Evolutionary conservation across 257 asterid species (phyloP), one percentile per base, ranked within the genome.

Genomic region (Dorcoceras hygrometricum): DNA sequence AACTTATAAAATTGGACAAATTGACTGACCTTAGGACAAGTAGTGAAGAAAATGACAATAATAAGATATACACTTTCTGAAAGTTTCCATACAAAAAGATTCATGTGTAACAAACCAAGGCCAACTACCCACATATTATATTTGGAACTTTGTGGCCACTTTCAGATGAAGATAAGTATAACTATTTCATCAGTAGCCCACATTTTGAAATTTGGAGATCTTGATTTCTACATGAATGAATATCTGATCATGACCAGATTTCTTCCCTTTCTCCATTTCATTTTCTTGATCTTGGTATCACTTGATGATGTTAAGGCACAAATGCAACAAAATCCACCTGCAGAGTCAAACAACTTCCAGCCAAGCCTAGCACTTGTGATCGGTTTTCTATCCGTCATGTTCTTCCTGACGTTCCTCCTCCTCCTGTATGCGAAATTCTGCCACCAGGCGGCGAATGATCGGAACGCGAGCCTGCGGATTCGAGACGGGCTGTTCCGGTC

Each of bases 401-500:
- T 92, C 50, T 68, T 85, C 12, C 54, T 88, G 24, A 87, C 97
- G 27, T 82, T 92, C 50, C 19, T 84, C 65, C 91, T 92, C 23
- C 82, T 92, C n/a, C 82, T 92, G 19, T 92, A 89, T 60, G 96
- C 97, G 8, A 92, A 89, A 62, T 88, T 84, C 79, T 86, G 97
- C 86, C 85, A 83, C 68, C 78, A 67, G 2, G 62, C 78, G 19
- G 1, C 83, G 19, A 46, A 82, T 3, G 34, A n/a, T 27, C 69
- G 26, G 51, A 20, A n/a, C 71, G 16, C 16, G 23, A 43, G 48
- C 71, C 78, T 19, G 29, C 86, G 57, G 28, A 75, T 79, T 51
- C 83, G 64, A 48, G 86, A 76, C 43, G 89, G 87, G 0, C 75
- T 84, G 39, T 60, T 64, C 23, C 80, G 84, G 18, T 68, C 86